A percentile compares a stretch with the other conserved stretches of the same genome.
phyloP scores from a whole-genome alignment of 2,329 filamentous ascomycete genomes.

The Paracoccidioides lutzii region DNA sequence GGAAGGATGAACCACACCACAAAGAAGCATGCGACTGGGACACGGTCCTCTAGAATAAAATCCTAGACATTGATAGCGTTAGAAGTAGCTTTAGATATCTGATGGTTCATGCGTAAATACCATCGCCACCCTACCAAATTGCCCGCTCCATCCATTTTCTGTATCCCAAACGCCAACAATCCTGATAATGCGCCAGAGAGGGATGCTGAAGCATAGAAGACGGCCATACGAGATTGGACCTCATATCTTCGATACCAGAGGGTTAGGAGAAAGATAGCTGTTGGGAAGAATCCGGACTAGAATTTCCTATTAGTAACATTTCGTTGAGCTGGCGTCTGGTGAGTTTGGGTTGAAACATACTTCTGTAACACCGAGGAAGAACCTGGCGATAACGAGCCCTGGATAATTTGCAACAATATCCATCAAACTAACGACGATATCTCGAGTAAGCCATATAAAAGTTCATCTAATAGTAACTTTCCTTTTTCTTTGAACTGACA shows the following conservation, averaged over 20 bases:
- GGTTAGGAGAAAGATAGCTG: conserved; percentile 13
- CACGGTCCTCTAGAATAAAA: conserved; percentile 39
- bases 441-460: neutral
- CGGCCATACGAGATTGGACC: conserved; percentile 17
- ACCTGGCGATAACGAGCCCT: conserved; percentile 38
- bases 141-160: conserved; percentile 31
- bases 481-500: conserved; percentile 3
- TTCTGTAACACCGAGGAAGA: conserved; percentile 39
- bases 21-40: conserved; percentile 38
- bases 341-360: conserved; percentile 3
- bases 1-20: conserved; percentile 49
- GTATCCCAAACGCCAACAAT: conserved; percentile 38
- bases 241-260: conserved; percentile 21
- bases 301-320: neutral
- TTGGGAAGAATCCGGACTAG: conserved; percentile 40
- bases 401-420: conserved; percentile 40
- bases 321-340: too few species aligned
- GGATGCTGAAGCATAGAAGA: conserved; percentile 19
- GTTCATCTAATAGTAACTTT: neutral
- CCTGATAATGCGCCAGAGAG: conserved; percentile 35
- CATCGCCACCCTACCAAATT: conserved; percentile 35
- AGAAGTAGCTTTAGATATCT: neutral
- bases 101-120: conserved; percentile 8
- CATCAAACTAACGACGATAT: conserved; percentile 24
- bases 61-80: conserved; percentile 11